Evolutionary conservation across 2,329 filamentous ascomycete species (phyloP), one percentile per base, ranked within the genome.

Genomic region (Cercospora zeae-maydis): DNA sequence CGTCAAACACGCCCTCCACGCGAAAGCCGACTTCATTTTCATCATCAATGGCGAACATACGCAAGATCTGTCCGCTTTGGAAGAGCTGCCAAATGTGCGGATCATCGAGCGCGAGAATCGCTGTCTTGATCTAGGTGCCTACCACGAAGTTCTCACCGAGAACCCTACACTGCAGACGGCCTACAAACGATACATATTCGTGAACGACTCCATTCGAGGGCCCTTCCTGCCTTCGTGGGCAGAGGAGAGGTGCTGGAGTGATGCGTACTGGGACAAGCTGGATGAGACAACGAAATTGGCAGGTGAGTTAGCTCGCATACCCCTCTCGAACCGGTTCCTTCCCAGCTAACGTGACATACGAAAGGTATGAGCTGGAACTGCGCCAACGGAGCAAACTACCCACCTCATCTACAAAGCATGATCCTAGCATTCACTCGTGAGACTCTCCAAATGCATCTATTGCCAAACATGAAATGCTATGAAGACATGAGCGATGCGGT

Each of bases 21-120:
- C 63, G 8, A 63, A 65, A 45, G 65, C 65, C 3, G 65, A 67
- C 21, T 67, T 67, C 53, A 66, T 67, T 51, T 49, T 67, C 63
- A 65, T 67, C 45, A 54, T 67, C 42, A 67, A 67, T 30, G 65
- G 65, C 34, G 61, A 53, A 16, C 61, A 67, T 31, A 67, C 55
- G 13, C 34, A 58, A 16, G 34, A 65, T 19, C n/a, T 59, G 16
- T 42, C 42, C 2, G 57, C 19, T 31, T 45, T 21, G 33, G 16
- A 5, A 2, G 62, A 16, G 2, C 49, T 67, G 16, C 54, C 65
- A 1, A 67, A 67, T 33, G 65, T 67, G 16, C 36, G 63, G 8
- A 16, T 66, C 5, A 42, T 67, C 24, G 61, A 67, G 36, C 53
- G 65, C 9, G 58, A 61, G 19, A 66, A 67, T 16, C 47, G 37